Evolutionary conservation across 108 stramenopile species (phyloP), one percentile per base, ranked within the genome.

Genomic region (Pseudonitzschia delicatissima): DNA sequence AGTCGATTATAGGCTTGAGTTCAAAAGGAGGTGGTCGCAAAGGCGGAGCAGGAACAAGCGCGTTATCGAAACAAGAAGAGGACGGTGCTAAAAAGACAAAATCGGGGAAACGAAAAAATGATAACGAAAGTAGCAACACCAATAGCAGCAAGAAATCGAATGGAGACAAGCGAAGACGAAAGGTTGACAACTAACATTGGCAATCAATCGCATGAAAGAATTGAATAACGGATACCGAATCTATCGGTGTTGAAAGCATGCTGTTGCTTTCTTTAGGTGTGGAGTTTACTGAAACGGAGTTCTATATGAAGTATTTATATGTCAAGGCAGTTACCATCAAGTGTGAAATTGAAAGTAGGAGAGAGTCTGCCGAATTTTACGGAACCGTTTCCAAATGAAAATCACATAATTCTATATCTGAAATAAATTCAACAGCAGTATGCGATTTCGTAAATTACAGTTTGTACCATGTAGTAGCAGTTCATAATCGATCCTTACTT

Each of bases 21-120:
- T 26, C 55, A 57, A 32, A n/a, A n/a, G n/a, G n/a, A n/a, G n/a
- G n/a, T n/a, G n/a, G n/a, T 57, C 4, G 0, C 29, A 32, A 53
- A 32, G 15, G 13, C 7, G 23, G 20, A 29, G 6, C 12, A 52
- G 23, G 17, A 28, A 26, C 12, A 29, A 52, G 20, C 17, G 6
- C 32, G 62, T n/a, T n/a, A n/a, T n/a, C 51, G 7, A 62, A 70
- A 17, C 52, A 66, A 9, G 57, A 73, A 33, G 64, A 21, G 4
- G 23, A 3, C 47, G 18, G 18, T 45, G 45, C 28, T 45, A 57
- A 44, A 59, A 73, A 66, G 27, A 57, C 72, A 4, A 66, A 66
- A 33, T 32, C 45, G 37, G 72, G 64, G 45, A 73, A 73, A 60
- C 55, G 64, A n/a, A 64, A 62, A 32, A 64, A 45, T 32, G 28